phyloP scores from a whole-genome alignment of 2,329 filamentous ascomycete genomes.

The Gremmenia infestans region DNA sequence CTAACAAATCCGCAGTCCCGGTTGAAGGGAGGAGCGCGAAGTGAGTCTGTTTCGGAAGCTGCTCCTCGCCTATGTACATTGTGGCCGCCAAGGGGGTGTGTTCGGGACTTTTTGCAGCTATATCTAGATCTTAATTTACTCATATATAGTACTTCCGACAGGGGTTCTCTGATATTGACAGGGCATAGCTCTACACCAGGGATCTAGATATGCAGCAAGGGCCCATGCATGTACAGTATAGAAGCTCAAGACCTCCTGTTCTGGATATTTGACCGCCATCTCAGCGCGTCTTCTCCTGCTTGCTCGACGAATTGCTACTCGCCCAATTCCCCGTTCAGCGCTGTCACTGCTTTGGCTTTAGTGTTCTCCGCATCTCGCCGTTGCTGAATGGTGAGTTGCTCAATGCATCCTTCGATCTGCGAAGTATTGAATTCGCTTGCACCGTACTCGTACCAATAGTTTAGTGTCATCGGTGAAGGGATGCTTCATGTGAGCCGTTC shows the following conservation, averaged over 20 bases:
- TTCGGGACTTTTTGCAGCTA: no score
- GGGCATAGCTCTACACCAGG: neutral
- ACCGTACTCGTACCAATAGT: neutral
- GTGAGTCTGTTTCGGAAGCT: no score
- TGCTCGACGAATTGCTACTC: neutral
- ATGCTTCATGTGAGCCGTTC: neutral
- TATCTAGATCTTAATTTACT: no score
- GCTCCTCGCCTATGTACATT: no score
- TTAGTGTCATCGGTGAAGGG: neutral
- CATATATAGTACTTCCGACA: no score
- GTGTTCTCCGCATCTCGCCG: no score
- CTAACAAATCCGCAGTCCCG: no score
- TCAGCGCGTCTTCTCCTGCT: neutral
- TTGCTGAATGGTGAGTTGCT: neutral
- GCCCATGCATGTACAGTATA: neutral
- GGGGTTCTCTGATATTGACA: neutral
- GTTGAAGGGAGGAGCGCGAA: no score
- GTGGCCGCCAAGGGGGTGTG: no score
- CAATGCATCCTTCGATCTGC: no score
- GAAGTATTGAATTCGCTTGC: neutral
- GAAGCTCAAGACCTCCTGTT: neutral
- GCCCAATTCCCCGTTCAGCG: neutral
- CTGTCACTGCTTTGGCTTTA: neutral
- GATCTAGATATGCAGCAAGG: neutral
- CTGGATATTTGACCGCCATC: slow-evolving; percentile 5